Base-by-base conservation (phyloP, 2,329 filamentous ascomycete genomes). In the Aspergillus texensis region DNA sequence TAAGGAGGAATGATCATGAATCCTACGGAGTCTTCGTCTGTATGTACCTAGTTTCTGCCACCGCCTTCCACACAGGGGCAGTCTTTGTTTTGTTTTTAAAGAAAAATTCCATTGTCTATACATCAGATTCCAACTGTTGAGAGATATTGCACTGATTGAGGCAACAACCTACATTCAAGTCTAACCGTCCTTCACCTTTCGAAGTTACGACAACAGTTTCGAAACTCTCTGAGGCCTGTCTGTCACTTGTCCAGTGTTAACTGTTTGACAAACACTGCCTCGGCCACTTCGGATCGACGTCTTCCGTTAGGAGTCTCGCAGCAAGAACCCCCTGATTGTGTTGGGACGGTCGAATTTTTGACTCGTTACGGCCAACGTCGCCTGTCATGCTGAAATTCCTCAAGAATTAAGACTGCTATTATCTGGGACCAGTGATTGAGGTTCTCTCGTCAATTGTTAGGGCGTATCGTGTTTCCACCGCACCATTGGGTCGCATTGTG, bases 331-430 rank as follows among this genome's bases (percentile, higher is more conserved):
- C 52, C 30, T 36, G 52, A 39, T n/a, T 39, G n/a, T 19, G 32
- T 55, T 26, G 32, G n/a, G 32, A 28, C 52, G 32, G 21, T 26
- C 52, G 32, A 55, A 19, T 28, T 9, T 24, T 36, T 10, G 32
- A 54, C 32, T 54, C n/a, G 30, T 26, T 21, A 14, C 28, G 32
- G 32, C 16, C 21, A 26, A 11, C 21, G 24, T 62, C 32, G 60
- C 62, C 60, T 57, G 39, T 26, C 58, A 62, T 64, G 59, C 50
- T 57, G 56, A 43, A 28, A 19, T 32, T 43, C 52, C 16, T 14
- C n/a, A 58, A n/a, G 8, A 36, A 46, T 14, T 39, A 39, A 30
- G 34, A 55, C 9, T n/a, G 28, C 1, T 48, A 10, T 32, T 12
- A 39, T 55, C 36, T 55, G 34, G 12, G 9, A n/a, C n/a, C 32